A percentile compares a stretch with the other conserved stretches of the same genome.
phyloP scores from a whole-genome alignment of 306 rosid species.

The Bauhinia variegata region DNA sequence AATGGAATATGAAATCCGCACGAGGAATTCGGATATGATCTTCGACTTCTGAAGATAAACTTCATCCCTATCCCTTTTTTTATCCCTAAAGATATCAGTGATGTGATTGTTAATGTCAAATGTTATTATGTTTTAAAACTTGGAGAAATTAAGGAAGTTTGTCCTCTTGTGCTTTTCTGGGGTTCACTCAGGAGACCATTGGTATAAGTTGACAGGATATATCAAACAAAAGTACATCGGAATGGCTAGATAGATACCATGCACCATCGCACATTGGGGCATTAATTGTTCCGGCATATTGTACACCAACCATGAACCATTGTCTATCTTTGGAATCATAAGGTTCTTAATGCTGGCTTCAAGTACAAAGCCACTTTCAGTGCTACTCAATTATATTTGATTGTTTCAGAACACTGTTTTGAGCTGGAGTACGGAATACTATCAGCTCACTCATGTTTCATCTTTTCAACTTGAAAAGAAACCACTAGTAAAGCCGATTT shows the following conservation, averaged over 20 bases:
- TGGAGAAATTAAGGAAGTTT: slow-evolving; percentile 12
- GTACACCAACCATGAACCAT: slow-evolving; percentile 27
- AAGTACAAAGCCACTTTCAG: slow-evolving; percentile 31
- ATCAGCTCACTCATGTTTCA: slow-evolving; percentile 23
- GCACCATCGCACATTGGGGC: slow-evolving; percentile 30
- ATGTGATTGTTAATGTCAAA: neutral
- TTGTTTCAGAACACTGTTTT: slow-evolving; percentile 3
- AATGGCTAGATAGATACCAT: slow-evolving; percentile 38
- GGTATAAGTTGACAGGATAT: slow-evolving; percentile 44
- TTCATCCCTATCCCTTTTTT: neutral
- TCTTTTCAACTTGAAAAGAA: slow-evolving; percentile 1
- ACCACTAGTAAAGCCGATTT: no score
- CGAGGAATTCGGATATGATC: neutral
- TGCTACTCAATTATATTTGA: slow-evolving; percentile 28
- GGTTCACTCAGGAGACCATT: slow-evolving; percentile 46
- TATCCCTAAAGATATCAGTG: slow-evolving; percentile 1
- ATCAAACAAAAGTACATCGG: slow-evolving; percentile 19
- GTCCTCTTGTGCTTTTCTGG: slow-evolving; percentile 20
- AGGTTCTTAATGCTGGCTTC: slow-evolving; percentile 16
- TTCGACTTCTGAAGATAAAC: neutral
- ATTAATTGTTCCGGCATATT: slow-evolving; percentile 48
- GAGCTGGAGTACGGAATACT: neutral
- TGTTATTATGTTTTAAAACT: neutral
- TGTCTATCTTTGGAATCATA: slow-evolving; percentile 31
- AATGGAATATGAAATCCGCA: neutral